Evolutionary conservation across 768 basidiomycete genomes (phyloP), one percentile per base, ranked within the genome.

Genomic region (Mycena chlorophos): DNA sequence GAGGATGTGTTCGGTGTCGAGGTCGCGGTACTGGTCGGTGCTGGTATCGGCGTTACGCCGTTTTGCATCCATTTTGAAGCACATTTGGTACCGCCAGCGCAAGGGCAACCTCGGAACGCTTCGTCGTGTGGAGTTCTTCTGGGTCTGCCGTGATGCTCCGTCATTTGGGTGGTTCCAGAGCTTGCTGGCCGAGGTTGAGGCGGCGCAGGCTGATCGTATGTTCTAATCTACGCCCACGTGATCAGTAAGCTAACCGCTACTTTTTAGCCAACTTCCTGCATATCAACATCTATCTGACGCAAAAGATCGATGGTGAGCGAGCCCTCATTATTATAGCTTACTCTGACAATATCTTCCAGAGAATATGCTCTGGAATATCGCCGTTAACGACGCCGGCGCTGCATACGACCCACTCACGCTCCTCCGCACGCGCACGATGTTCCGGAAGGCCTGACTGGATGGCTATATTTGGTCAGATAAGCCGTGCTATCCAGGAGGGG

Each of bases 371-470:
- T 92, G 90, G 88, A 94, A 94, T 68, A 90, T 95, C 55, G 86
- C 89, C 14, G 82, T 96, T 57, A 94, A 95, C 64, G 88, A 92
- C 62, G 86, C 85, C 19, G 89, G 88, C 42, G 85, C 89, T 5
- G 86, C 89, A 48, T 91, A 89, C 67, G 93, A 95, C 67, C 91
- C 94, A 26, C 75, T 98, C 56, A 96, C 94, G 2, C 82, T 93
- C 25, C 85, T 96, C 53, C 84, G 88, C 54, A 84, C 91, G n/a
- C 87, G 89, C 42, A 97, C 94, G 14, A 88, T 89, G 78, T 97
- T 89, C 65, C n/a, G 94, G 94, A 14, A 86, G 94, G 25, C 94
- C 95, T 16, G 85, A 96, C 69, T 98, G 91, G 86, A 86, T 85
- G 69, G 70, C 78, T 31, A 89, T 97, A 65, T 96, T 91, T 70